These are phyloP conservation scores for Clarireedia hainanense DNA, from an alignment of 2,329 filamentous ascomycete species.

Conservation along the genomic window DNA sequence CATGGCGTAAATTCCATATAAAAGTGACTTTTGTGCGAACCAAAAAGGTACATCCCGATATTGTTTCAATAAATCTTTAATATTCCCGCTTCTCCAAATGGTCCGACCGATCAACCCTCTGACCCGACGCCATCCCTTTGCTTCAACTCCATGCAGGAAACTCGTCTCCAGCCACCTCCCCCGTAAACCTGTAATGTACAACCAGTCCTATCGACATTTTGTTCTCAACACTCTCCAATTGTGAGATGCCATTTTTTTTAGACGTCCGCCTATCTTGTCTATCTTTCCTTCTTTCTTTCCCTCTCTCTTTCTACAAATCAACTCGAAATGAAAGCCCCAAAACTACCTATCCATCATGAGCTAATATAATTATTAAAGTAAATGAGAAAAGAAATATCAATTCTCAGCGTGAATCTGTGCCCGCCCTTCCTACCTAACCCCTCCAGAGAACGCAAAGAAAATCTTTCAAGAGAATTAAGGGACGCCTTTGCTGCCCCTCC, in stretches of 20 bases:
- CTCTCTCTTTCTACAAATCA: background rate
- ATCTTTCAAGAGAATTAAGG: background rate
- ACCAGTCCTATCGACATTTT: too few relatives aligned
- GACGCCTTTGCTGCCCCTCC: background rate
- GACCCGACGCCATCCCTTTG: too few relatives aligned
- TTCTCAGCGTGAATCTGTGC: background rate
- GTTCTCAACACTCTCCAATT: too few relatives aligned
- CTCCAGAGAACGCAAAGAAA: background rate
- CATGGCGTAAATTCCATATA: too few relatives aligned
- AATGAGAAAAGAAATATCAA: background rate
- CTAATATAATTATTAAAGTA: slow-evolving; percentile 8
- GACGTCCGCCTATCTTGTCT: background rate
- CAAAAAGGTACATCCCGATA: too few relatives aligned
- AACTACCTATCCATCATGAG: slow-evolving; percentile 5
- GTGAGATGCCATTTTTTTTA: too few relatives aligned
- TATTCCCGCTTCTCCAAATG: too few relatives aligned
- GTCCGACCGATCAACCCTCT: background rate
- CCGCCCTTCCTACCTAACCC: background rate
- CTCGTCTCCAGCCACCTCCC: too few relatives aligned
- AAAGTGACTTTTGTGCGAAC: too few relatives aligned
- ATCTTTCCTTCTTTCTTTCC: background rate
- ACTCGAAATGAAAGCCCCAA: background rate
- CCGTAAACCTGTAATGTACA: too few relatives aligned
- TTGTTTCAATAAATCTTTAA: too few relatives aligned
- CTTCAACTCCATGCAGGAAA: too few relatives aligned